Evolutionary conservation across 2,329 filamentous ascomycete species (phyloP), one percentile per base, ranked within the genome.

Genomic region (Fusarium mangiferae): DNA sequence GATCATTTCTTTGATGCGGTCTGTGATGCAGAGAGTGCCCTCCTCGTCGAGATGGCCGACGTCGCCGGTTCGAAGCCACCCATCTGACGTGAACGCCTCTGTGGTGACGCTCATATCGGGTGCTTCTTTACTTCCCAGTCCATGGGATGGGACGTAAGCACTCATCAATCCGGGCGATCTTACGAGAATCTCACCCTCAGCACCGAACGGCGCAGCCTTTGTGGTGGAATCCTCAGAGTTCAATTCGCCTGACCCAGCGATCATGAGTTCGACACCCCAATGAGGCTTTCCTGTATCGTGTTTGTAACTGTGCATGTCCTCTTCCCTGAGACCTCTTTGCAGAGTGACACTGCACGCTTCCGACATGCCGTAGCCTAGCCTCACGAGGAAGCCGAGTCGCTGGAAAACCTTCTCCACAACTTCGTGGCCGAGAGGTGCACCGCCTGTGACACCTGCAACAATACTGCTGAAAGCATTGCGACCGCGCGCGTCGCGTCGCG

Each of bases 291-390:
- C 84, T 74, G 90, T 89, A 60, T 92, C 92, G 14, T 93, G 91
- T 9, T 84, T 82, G 41, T 83, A 77, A 77, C 86, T 73, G 81
- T 85, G 62, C 60, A 85, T 82, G 18, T 85, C 86, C 11, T 77
- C 81, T 64, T 88, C 84, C 4, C 78, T 83, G 1, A 89, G 84
- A 59, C 92, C 87, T 79, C 87, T 90, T 58, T 89, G 89, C 5
- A 91, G 83, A 7, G 90, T 83, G 2, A 91, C 88, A 77, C 91
- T 93, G 20, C 92, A 93, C 6, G 85, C 87, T 81, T 94, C 93
- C 18, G 92, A 94, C 88, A 94, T 92, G 2, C 93, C 93, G 86
- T 92, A 94, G 3, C 92, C 93, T 78, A 94, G 89, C 78, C 83
- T 73, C 15, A 84, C 72, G 6, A 80, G 76, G 75, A 86, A 82